Percentiles rank a stretch among this genome's conserved stretches.
Conservation (phyloP, 148 eudicot genomes). For the Amaranthus cruentus region DNA sequence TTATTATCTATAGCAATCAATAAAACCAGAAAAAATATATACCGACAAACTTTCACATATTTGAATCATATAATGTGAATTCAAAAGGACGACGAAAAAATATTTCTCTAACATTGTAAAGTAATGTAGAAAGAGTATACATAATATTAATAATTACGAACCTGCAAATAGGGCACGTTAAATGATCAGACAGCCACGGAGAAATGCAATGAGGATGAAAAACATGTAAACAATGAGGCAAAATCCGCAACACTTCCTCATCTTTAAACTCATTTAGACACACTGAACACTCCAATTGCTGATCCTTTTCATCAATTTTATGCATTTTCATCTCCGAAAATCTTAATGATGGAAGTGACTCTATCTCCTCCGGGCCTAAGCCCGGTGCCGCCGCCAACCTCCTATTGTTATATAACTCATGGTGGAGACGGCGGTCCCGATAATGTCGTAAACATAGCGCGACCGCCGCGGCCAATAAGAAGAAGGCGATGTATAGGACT, state of each 20-base stretch:
- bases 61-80: too few species aligned
- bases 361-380: slow-evolving; percentile 26
- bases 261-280: slow-evolving; percentile 42
- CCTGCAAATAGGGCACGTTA: slow-evolving; percentile 49
- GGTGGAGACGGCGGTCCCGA: background rate
- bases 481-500: background rate
- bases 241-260: slow-evolving; percentile 25
- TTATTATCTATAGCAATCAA: too few species aligned
- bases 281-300: slow-evolving; percentile 37
- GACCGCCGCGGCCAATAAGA: background rate
- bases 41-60: too few species aligned
- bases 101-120: too few species aligned
- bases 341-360: slow-evolving; percentile 31
- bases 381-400: slow-evolving; percentile 11
- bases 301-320: slow-evolving; percentile 19
- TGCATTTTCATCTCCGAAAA: slow-evolving; percentile 37
- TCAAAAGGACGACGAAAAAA: too few species aligned
- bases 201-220: slow-evolving; percentile 42
- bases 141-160: background rate
- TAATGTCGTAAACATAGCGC: slow-evolving; percentile 9
- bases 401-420: background rate
- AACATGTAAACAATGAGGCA: slow-evolving; percentile 42
- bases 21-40: too few species aligned
- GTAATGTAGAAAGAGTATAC: too few species aligned
- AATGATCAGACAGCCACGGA: slow-evolving; percentile 36